A percentile compares a stretch with the other conserved stretches of the same genome.
phyloP scores from a whole-genome alignment of 108 stramenopile genomes.

The Nitzschia palea region DNA sequence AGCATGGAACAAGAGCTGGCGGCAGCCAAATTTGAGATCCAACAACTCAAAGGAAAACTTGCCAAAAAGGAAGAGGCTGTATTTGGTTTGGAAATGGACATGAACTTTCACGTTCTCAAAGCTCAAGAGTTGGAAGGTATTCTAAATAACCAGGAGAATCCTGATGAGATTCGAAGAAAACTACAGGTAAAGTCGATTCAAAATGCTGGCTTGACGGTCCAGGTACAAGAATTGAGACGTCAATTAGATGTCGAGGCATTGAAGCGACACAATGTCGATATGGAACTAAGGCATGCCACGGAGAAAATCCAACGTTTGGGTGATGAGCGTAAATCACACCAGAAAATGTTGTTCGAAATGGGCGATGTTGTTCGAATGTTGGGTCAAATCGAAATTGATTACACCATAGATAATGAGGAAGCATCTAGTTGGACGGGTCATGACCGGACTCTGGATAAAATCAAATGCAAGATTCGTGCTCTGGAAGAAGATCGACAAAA shows the following conservation, averaged over 20 bases:
- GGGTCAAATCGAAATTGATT: constrained; percentile 5
- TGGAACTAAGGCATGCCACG: neutral
- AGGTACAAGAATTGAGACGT: constrained; percentile 3
- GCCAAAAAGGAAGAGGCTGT: neutral
- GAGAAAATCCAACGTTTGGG: neutral
- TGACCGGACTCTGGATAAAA: neutral
- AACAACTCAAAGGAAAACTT: constrained; percentile 9
- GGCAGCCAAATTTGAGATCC: neutral
- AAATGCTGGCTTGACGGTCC: constrained; percentile 6
- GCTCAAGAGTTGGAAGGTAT: constrained; percentile 5
- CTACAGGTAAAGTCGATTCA: constrained; percentile 3
- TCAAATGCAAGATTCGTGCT: constrained; percentile 15
- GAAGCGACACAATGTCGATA: neutral
- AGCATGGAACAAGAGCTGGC: constrained; percentile 11
- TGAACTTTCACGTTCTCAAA: constrained; percentile 12
- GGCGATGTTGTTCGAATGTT: constrained; percentile 5
- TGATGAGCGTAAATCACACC: neutral
- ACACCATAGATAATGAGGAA: neutral
- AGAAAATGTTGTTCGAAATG: constrained; percentile 12
- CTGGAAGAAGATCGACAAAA: constrained; percentile 6
- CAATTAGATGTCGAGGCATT: neutral
- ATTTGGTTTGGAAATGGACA: neutral
- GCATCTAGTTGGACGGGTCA: neutral
- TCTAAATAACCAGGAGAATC: neutral
- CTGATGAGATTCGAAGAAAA: neutral